Evolutionary conservation across 2,329 filamentous ascomycete species (phyloP).

Genomic region (Sarocladium brachiariae): DNA sequence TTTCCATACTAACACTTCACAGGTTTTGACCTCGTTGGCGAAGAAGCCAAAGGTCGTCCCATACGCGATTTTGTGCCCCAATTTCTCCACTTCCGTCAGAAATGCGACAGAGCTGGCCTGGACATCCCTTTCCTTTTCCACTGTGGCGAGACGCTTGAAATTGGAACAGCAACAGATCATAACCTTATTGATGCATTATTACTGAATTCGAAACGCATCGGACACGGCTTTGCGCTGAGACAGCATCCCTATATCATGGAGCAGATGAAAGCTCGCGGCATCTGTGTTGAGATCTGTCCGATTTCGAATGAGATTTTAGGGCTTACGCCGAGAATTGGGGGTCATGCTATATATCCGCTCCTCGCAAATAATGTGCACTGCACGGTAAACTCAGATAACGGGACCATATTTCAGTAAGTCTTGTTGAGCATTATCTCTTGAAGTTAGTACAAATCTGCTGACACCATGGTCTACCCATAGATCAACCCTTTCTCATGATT

Average conservation of each 20-base stretch:
- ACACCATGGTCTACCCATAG: no score
- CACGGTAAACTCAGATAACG: slow-evolving; percentile 69
- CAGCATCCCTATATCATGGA: slow-evolving; percentile 61
- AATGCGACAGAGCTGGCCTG: slow-evolving; percentile 39
- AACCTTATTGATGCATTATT: slow-evolving; percentile 65
- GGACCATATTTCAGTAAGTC: slow-evolving; percentile 59
- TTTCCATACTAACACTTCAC: neutral
- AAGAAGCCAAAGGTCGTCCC: slow-evolving; percentile 56
- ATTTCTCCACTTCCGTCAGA: slow-evolving; percentile 48
- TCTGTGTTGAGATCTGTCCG: slow-evolving; percentile 70
- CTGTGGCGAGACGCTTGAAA: slow-evolving; percentile 67
- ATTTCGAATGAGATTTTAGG: slow-evolving; percentile 73
- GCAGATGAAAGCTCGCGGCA: slow-evolving; percentile 52
- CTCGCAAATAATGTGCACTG: slow-evolving; percentile 68
- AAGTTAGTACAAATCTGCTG: no score
- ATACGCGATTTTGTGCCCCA: slow-evolving; percentile 48
- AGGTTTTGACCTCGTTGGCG: slow-evolving; percentile 66
- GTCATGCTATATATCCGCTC: slow-evolving; percentile 61
- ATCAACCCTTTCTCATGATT: slow-evolving; percentile 67
- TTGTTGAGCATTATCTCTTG: no score
- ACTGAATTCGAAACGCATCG: slow-evolving; percentile 61
- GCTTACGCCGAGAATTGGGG: slow-evolving; percentile 56
- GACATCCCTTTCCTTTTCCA: slow-evolving; percentile 70
- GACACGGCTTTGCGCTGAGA: slow-evolving; percentile 64
- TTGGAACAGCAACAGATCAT: slow-evolving; percentile 55